These are phyloP conservation scores for Diaporthe citri DNA, from an alignment of 2,329 filamentous ascomycete genomes.

Conservation along the genomic window DNA sequence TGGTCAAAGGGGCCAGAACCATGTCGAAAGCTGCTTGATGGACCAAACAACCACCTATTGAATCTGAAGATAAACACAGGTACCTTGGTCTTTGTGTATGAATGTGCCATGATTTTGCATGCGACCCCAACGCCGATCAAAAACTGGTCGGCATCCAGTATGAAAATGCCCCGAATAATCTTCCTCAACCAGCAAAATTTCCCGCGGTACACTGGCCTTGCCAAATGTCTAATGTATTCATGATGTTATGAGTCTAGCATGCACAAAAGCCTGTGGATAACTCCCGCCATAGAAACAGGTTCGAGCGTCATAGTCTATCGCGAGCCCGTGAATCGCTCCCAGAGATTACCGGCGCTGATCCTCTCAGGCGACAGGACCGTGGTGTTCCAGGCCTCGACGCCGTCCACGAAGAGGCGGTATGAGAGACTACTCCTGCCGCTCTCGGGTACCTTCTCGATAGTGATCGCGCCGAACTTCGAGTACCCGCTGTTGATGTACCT, in stretches of 20 bases:
- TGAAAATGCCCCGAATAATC: neutral
- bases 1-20: neutral
- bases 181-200: neutral
- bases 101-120: neutral
- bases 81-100: neutral
- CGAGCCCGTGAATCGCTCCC: slow-evolving; percentile 54
- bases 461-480: slow-evolving; percentile 88
- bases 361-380: slow-evolving; percentile 62
- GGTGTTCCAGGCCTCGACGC: slow-evolving; percentile 80
- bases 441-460: slow-evolving; percentile 76
- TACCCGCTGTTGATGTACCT: slow-evolving; percentile 87
- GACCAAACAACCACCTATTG: neutral
- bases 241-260: neutral
- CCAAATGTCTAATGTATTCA: neutral
- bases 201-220: too few relatives aligned
- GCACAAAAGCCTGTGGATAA: neutral
- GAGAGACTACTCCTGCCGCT: slow-evolving; percentile 79
- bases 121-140: neutral
- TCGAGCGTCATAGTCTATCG: slow-evolving; percentile 9
- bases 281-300: neutral
- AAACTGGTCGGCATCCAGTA: neutral
- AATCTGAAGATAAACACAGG: neutral
- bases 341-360: slow-evolving; percentile 53
- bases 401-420: slow-evolving; percentile 87
- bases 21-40: neutral